Evolutionary conservation across 2,329 filamentous ascomycete genomes (phyloP).

Genomic region (Acarospora socialis): DNA sequence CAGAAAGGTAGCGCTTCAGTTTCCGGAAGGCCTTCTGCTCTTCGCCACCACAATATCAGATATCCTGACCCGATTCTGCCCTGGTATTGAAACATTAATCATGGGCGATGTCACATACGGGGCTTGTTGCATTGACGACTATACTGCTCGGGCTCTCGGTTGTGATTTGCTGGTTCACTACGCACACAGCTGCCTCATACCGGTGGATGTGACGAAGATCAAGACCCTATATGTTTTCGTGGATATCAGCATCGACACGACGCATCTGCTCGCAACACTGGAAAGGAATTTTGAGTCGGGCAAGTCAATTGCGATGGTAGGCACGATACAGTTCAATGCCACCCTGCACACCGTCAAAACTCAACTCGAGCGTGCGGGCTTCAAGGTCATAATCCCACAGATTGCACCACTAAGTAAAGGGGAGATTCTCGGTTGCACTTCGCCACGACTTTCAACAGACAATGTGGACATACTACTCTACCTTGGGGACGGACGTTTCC

Average conservation of each 20-base stretch:
- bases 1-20: constrained; percentile 82
- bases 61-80: constrained; percentile 87
- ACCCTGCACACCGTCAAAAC: constrained; percentile 77
- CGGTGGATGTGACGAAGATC: constrained; percentile 90
- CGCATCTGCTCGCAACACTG: constrained; percentile 72
- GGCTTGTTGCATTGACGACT: constrained; percentile 97
- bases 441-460: constrained; percentile 52
- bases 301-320: constrained; percentile 83
- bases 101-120: constrained; percentile 99
- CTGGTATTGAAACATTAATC: constrained; percentile 80
- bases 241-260: constrained; percentile 87
- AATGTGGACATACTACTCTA: constrained; percentile 68
- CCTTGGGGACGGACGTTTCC: constrained; percentile 83
- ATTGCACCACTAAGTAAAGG: constrained; percentile 86
- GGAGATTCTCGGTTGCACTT: constrained; percentile 95
- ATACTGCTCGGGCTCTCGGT: constrained; percentile 82
- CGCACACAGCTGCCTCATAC: constrained; percentile 90
- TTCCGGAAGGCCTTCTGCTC: constrained; percentile 85
- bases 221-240: constrained; percentile 97
- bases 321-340: constrained; percentile 97
- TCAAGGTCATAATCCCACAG: constrained; percentile 75
- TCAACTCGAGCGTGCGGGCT: constrained; percentile 68
- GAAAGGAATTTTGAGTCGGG: constrained; percentile 74
- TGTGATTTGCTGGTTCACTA: constrained; percentile 95
- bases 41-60: constrained; percentile 98